phyloP scores from a whole-genome alignment of 2,329 filamentous ascomycete genomes.

The Bisporella sp. region DNA sequence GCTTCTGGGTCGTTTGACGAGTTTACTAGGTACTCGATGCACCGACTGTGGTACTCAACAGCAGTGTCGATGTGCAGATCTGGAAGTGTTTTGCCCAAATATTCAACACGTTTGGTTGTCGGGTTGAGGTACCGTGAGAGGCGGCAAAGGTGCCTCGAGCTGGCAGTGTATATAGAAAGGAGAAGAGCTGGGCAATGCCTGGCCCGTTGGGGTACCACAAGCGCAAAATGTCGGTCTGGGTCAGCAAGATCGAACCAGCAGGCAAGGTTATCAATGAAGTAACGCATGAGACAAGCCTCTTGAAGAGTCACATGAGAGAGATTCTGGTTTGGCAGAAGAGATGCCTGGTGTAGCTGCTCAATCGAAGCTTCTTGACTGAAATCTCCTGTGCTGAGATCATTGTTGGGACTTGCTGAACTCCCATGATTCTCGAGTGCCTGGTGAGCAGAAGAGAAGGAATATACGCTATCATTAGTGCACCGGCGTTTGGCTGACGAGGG shows the following conservation, averaged over 20 bases:
- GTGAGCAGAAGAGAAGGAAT: too few species aligned
- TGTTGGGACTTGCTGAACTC: too few species aligned
- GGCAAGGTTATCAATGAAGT: slow-evolving; percentile 20
- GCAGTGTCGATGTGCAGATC: slow-evolving; percentile 30
- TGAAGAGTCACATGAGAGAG: slow-evolving; percentile 5
- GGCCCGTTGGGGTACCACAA: slow-evolving; percentile 34
- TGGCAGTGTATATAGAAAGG: slow-evolving; percentile 27
- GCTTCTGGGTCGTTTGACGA: slow-evolving; percentile 30
- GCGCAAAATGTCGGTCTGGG: slow-evolving; percentile 32
- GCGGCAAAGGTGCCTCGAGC: slow-evolving; percentile 31
- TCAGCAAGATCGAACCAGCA: slow-evolving; percentile 35
- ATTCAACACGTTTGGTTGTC: slow-evolving; percentile 14
- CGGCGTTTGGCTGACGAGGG: too few species aligned
- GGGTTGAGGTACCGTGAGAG: slow-evolving; percentile 20
- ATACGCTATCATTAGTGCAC: too few species aligned
- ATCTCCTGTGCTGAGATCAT: too few species aligned
- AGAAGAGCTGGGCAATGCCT: slow-evolving; percentile 32
- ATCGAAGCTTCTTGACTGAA: too few species aligned
- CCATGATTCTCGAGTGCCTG: too few species aligned
- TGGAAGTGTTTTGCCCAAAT: slow-evolving; percentile 17
- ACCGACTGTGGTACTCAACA: slow-evolving; percentile 34
- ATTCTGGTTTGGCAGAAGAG: too few species aligned
- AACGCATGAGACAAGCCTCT: slow-evolving; percentile 20
- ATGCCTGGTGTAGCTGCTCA: too few species aligned
- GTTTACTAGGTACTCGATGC: slow-evolving; percentile 33